A percentile compares a stretch with the other conserved stretches of the same genome.
Evolutionary conservation across 2,329 filamentous ascomycete genomes (phyloP).

Genomic region (Monosporascus sp.): DNA sequence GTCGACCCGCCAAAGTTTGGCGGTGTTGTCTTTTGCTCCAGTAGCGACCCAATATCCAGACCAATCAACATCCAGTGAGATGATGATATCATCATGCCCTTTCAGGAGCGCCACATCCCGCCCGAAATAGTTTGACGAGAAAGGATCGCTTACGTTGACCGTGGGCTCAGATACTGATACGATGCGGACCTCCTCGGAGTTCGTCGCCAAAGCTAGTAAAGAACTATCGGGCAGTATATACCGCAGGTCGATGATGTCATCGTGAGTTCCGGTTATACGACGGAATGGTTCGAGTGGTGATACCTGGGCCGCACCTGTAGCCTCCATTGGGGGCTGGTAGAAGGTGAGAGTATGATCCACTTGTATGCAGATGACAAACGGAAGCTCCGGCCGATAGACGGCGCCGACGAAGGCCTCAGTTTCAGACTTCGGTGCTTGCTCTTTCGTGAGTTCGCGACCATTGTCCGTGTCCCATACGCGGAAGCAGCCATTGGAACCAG

Average conservation of each 20-base stretch:
- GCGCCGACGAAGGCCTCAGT: slow-evolving; percentile 66
- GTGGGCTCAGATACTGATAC: slow-evolving; percentile 60
- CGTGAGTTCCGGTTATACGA: slow-evolving; percentile 90
- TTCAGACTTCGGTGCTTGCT: slow-evolving; percentile 59
- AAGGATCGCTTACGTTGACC: slow-evolving; percentile 21
- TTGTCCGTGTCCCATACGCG: slow-evolving; percentile 77
- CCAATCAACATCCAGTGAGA: slow-evolving; percentile 91
- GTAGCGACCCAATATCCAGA: slow-evolving; percentile 96
- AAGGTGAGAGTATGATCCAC: slow-evolving; percentile 83
- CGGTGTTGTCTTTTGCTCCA: slow-evolving; percentile 94
- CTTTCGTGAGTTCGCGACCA: slow-evolving; percentile 72
- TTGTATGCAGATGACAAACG: slow-evolving; percentile 76
- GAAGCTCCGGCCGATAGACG: slow-evolving; percentile 58
- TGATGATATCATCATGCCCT: slow-evolving; percentile 93
- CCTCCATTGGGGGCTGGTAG: slow-evolving; percentile 48
- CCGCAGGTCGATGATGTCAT: slow-evolving; percentile 92
- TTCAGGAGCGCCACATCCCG: slow-evolving; percentile 81
- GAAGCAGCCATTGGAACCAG: slow-evolving; percentile 75
- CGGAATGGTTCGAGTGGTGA: slow-evolving; percentile 51
- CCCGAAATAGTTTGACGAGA: slow-evolving; percentile 65
- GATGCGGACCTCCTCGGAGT: slow-evolving; percentile 87
- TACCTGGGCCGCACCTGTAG: slow-evolving; percentile 28
- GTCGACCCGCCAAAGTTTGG: slow-evolving; percentile 84
- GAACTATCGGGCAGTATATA: slow-evolving; percentile 79
- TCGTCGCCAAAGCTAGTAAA: slow-evolving; percentile 84